Conservation (phyloP, 202 grass and related monocot genomes). For the Elaeis oleifera region DNA sequence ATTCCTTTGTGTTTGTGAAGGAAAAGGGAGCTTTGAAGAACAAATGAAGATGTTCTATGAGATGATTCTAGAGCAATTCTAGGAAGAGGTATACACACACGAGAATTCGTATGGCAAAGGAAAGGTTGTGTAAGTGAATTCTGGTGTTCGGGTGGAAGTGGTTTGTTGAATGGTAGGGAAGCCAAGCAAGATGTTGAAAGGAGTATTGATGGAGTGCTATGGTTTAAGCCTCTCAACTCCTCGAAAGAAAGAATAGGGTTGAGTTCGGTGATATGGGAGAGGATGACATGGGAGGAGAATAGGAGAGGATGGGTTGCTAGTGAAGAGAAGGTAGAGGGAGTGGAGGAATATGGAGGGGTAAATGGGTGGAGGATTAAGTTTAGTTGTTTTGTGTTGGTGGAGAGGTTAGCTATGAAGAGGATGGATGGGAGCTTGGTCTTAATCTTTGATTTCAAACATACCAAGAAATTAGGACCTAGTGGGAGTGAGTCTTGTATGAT, state of each 20-base stretch:
- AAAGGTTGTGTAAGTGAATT: slow-evolving; percentile 7
- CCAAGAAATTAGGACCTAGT: slow-evolving; percentile 22
- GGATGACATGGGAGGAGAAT: slow-evolving; percentile 48
- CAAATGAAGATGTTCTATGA: slow-evolving; percentile 34
- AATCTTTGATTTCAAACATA: slow-evolving; percentile 36
- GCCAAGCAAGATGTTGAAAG: background rate
- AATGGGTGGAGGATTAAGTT: slow-evolving; percentile 7
- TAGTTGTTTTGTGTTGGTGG: slow-evolving; percentile 36
- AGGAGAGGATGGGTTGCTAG: slow-evolving; percentile 11
- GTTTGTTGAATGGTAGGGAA: slow-evolving; percentile 22
- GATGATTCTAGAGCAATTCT: slow-evolving; percentile 25
- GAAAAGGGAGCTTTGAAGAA: slow-evolving; percentile 1
- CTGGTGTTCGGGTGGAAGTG: slow-evolving; percentile 1
- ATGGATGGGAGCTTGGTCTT: slow-evolving; percentile 39
- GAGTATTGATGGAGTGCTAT: slow-evolving; percentile 21
- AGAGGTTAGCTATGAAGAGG: slow-evolving; percentile 43
- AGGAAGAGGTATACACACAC: slow-evolving; percentile 24
- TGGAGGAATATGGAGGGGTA: slow-evolving; percentile 12
- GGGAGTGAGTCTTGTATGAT: background rate
- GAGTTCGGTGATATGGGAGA: slow-evolving; percentile 32
- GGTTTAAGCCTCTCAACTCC: slow-evolving; percentile 20
- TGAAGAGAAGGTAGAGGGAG: background rate
- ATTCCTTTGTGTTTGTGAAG: slow-evolving; percentile 36
- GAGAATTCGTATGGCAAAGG: background rate
- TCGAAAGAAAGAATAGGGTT: background rate